Conservation (phyloP, 177 flowering plant genomes). For the Vitis hybrid region DNA sequence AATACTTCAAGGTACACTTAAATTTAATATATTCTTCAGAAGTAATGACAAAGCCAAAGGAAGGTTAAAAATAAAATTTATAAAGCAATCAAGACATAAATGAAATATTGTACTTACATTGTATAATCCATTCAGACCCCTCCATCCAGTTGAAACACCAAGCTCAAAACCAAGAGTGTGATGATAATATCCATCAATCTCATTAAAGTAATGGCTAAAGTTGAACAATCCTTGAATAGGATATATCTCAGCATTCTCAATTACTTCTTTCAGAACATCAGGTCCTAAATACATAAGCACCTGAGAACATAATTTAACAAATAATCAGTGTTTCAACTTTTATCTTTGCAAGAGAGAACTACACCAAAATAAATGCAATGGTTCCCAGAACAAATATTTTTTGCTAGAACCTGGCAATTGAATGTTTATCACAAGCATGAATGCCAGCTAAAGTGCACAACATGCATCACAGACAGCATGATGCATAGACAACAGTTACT, state of each 20-base stretch:
- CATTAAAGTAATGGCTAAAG: conserved; percentile 72
- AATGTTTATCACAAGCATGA: too few species aligned
- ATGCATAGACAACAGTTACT: too few species aligned
- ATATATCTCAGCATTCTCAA: conserved; percentile 77
- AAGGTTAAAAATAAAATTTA: background rate
- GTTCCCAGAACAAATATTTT: too few species aligned
- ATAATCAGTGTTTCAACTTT: conserved; percentile 3
- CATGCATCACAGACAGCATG: too few species aligned
- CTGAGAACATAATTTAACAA: conserved; percentile 30
- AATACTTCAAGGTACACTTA: too few species aligned
- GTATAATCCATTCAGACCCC: conserved; percentile 53
- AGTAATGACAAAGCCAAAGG: background rate
- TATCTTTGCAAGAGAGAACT: background rate
- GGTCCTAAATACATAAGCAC: conserved; percentile 79
- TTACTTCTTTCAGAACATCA: conserved; percentile 52
- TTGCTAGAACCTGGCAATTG: too few species aligned
- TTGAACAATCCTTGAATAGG: conserved; percentile 82
- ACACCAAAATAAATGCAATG: background rate
- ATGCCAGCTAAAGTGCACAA: too few species aligned
- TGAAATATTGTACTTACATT: conserved; percentile 48
- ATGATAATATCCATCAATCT: conserved; percentile 84
- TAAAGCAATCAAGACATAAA: background rate
- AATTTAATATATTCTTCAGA: too few species aligned
- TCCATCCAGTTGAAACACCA: conserved; percentile 96
- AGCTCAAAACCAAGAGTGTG: conserved; percentile 59